Evolutionary conservation across 148 eudicot genomes (phyloP).

Genomic region (Mesembryanthemum crystallinum): DNA sequence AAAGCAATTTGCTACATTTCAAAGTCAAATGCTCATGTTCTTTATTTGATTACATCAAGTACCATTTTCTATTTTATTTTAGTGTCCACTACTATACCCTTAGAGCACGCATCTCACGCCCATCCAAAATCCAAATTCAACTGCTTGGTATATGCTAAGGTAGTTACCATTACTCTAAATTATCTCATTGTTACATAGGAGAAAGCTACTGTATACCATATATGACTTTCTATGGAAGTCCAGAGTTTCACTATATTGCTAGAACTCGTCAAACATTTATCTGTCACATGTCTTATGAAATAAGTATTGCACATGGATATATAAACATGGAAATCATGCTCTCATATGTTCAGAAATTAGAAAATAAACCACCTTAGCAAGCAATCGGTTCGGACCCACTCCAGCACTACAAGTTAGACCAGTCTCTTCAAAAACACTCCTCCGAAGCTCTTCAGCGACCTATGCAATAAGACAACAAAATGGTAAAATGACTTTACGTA

Average conservation of each 20-base stretch:
- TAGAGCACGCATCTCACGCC: not conserved
- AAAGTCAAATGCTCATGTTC: not conserved
- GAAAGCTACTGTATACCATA: not conserved
- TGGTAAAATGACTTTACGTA: not conserved
- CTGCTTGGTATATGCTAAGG: not conserved
- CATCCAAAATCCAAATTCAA: not conserved
- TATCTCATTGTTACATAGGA: not conserved
- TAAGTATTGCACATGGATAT: not conserved
- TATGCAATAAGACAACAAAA: slow-evolving; percentile 27
- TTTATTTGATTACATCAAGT: not conserved
- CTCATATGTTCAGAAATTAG: not conserved
- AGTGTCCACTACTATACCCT: not conserved
- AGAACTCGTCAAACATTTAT: not conserved
- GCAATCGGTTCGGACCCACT: slow-evolving; percentile 86
- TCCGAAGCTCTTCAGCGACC: slow-evolving; percentile 94
- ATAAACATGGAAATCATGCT: not conserved
- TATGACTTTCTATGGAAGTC: too few species aligned
- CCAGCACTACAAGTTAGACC: slow-evolving; percentile 99
- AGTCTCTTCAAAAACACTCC: slow-evolving; percentile 65
- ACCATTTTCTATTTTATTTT: slow-evolving; percentile 5
- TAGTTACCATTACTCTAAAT: not conserved
- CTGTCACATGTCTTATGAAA: not conserved
- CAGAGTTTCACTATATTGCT: not conserved
- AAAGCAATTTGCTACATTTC: not conserved
- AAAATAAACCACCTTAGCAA: slow-evolving; percentile 68